Evolutionary conservation across 2,329 filamentous ascomycete genomes (phyloP).

Genomic region (Calonectria honghensis): DNA sequence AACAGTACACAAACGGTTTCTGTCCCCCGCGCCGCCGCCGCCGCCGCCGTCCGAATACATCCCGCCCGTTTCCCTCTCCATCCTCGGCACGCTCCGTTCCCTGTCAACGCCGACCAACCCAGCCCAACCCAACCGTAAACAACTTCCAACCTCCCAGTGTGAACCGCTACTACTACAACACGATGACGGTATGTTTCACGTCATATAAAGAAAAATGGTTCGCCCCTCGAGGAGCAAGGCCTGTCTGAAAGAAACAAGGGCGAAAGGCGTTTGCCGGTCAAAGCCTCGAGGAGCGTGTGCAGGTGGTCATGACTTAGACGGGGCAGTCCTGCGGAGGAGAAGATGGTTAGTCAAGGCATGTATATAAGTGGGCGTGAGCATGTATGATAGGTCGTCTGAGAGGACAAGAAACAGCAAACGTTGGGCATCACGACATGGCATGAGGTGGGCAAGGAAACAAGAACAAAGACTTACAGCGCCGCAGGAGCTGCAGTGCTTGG

Average conservation of each 20-base stretch:
- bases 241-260: neutral
- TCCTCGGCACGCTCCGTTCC: neutral
- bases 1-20: conserved; percentile 6
- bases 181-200: neutral
- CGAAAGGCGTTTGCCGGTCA: neutral
- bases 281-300: neutral
- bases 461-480: conserved; percentile 70
- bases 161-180: conserved; percentile 28
- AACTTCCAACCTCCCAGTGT: conserved; percentile 23
- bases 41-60: neutral
- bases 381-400: neutral
- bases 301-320: conserved; percentile 44
- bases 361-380: neutral
- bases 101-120: neutral
- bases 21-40: neutral
- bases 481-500: conserved; percentile 74
- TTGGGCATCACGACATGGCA: neutral
- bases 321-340: conserved; percentile 50
- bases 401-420: neutral
- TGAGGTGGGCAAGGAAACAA: neutral
- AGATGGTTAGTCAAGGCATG: conserved; percentile 34
- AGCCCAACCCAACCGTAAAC: conserved; percentile 4
- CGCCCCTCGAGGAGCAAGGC: neutral
- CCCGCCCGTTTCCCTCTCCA: conserved; percentile 1
- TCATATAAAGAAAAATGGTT: neutral